These are phyloP conservation scores for Brasilioporus rufonigricans DNA, from an alignment of 768 basidiomycete species.

Conservation along the genomic window DNA sequence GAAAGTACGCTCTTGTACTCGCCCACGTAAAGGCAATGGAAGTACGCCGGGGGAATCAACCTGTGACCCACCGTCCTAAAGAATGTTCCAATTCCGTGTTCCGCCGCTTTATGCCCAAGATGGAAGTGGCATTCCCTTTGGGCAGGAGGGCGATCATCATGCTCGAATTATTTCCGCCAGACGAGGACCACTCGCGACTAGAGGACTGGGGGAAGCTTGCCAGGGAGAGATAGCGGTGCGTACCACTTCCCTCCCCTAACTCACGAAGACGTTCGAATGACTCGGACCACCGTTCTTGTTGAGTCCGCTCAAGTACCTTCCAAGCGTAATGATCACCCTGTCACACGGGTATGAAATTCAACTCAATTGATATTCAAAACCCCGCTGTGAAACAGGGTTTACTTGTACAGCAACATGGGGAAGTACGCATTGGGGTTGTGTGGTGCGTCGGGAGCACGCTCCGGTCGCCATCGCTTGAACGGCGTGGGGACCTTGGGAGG, in stretches of 20 bases:
- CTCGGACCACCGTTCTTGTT: neutral
- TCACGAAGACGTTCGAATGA: neutral
- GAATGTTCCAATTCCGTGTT: neutral
- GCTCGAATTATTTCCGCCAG: neutral
- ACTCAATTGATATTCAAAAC: constrained; percentile 17
- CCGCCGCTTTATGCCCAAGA: neutral
- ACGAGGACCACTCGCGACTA: neutral
- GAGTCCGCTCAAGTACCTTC: neutral
- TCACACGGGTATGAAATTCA: constrained; percentile 32
- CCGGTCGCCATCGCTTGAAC: constrained; percentile 72
- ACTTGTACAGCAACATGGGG: constrained; percentile 72
- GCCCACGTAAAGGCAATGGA: neutral
- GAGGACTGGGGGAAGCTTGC: neutral
- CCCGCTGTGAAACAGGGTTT: neutral
- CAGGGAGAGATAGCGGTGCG: neutral
- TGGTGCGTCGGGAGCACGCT: constrained; percentile 72
- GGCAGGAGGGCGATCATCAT: neutral
- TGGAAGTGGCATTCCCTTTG: neutral
- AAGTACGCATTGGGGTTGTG: constrained; percentile 82
- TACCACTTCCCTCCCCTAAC: neutral
- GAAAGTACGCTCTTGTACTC: too few relatives aligned
- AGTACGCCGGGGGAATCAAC: neutral
- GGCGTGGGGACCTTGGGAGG: constrained; percentile 74
- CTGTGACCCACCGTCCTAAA: neutral
- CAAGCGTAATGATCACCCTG: neutral